phyloP scores from a whole-genome alignment of 768 basidiomycete genomes.

The Leucogyrophana mollusca region DNA sequence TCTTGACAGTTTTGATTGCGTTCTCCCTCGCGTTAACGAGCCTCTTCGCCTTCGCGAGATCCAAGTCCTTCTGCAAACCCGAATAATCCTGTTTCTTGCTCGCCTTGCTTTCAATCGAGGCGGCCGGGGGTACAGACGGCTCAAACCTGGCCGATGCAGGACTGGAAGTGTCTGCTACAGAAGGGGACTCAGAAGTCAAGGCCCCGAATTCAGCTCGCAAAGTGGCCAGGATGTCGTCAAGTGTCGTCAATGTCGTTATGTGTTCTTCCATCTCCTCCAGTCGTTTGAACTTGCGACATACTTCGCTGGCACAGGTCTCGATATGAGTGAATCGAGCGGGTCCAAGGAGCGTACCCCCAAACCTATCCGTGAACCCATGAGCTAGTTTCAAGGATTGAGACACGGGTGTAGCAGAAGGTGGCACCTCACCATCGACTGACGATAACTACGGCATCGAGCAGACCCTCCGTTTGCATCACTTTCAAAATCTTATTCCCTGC shows the following conservation, averaged over 20 bases:
- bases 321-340: constrained; percentile 76
- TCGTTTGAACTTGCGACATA: constrained; percentile 65
- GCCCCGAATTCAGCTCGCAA: constrained; percentile 45
- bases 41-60: constrained; percentile 63
- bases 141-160: neutral
- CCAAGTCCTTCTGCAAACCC: constrained; percentile 35
- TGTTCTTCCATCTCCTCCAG: constrained; percentile 67
- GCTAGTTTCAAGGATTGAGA: too few relatives aligned
- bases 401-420: neutral
- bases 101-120: constrained; percentile 8
- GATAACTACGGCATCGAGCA: constrained; percentile 77
- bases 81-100: constrained; percentile 46
- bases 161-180: neutral
- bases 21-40: constrained; percentile 70
- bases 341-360: constrained; percentile 78
- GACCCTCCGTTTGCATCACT: constrained; percentile 66
- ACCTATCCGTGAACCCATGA: constrained; percentile 43
- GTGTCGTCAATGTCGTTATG: constrained; percentile 50
- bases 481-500: constrained; percentile 62
- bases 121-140: too few relatives aligned
- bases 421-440: constrained; percentile 69
- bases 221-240: constrained; percentile 61
- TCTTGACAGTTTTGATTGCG: constrained; percentile 61
- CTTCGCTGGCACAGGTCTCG: constrained; percentile 72
- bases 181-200: neutral